Evolutionary conservation across 2,329 filamentous ascomycete species (phyloP).

Genomic region (Colletotrichum aenigma): DNA sequence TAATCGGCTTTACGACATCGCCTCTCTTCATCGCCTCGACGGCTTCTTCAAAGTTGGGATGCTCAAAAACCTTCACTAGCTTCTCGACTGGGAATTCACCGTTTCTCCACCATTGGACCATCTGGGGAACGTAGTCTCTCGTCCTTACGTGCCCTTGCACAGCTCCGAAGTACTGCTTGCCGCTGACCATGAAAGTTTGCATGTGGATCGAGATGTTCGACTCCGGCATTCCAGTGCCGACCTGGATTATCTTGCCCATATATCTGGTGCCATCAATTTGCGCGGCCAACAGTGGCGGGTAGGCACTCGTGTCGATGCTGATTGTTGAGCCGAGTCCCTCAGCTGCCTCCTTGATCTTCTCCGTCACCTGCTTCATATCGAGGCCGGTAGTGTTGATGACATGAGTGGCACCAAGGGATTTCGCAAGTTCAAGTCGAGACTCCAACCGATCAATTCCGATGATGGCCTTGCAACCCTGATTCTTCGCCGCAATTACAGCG

Average conservation of each 20-base stretch:
- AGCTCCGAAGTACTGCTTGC: constrained; percentile 52
- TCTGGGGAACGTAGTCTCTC: constrained; percentile 38
- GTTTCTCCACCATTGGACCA: constrained; percentile 35
- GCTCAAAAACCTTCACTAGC: constrained; percentile 35
- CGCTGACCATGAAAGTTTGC: constrained; percentile 48
- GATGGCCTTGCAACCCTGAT: constrained; percentile 27
- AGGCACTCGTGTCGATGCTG: constrained; percentile 55
- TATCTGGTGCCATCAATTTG: constrained; percentile 45
- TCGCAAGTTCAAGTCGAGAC: constrained; percentile 26
- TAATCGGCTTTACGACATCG: constrained; percentile 15
- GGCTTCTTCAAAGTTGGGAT: constrained; percentile 30
- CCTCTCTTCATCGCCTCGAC: constrained; percentile 34
- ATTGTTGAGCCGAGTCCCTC: constrained; percentile 50
- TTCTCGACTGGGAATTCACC: constrained; percentile 36
- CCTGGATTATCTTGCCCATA: constrained; percentile 52
- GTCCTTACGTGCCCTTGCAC: constrained; percentile 33
- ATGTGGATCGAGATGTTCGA: constrained; percentile 45
- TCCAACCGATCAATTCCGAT: constrained; percentile 28
- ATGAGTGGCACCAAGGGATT: constrained; percentile 36
- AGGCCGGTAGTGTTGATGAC: constrained; percentile 25
- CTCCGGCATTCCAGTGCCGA: constrained; percentile 50
- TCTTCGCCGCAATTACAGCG: constrained; percentile 35
- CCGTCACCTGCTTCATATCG: constrained; percentile 26
- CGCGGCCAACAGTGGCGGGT: constrained; percentile 40
- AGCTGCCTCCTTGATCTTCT: constrained; percentile 37